Conservation (phyloP, 768 basidiomycete genomes). For the Termitomyces sp. region DNA sequence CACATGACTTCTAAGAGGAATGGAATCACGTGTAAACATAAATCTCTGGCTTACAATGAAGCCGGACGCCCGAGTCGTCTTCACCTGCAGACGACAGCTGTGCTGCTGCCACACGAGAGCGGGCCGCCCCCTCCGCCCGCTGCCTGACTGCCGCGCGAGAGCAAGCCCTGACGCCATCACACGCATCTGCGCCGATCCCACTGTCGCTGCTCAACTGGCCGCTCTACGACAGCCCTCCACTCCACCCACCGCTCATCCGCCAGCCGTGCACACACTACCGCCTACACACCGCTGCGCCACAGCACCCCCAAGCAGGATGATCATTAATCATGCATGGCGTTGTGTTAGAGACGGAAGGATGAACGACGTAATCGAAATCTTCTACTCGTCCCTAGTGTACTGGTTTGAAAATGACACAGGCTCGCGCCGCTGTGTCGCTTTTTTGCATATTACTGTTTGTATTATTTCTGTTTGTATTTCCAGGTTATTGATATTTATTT, state of each 20-base stretch:
- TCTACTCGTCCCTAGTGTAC: not conserved
- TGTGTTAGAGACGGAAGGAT: no score
- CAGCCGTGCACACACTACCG: no score
- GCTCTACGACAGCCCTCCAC: no score
- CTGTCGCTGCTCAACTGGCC: no score
- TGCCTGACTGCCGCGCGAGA: not conserved
- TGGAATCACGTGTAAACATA: not conserved
- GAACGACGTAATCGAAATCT: no score
- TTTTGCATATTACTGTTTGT: no score
- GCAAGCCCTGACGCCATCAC: not conserved
- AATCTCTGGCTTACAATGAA: not conserved
- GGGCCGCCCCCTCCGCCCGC: not conserved
- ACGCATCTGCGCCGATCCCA: not conserved
- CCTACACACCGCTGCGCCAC: no score
- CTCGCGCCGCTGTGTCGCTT: constrained; percentile 77
- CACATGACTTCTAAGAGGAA: no score
- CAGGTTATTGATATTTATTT: constrained; percentile 74
- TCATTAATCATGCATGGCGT: no score
- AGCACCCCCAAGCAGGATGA: no score
- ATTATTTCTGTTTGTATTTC: constrained; percentile 81
- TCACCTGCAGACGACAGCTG: not conserved
- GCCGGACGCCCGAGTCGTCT: not conserved
- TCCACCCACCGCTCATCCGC: no score
- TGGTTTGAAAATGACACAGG: constrained; percentile 24
- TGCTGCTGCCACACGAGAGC: not conserved